Conservation (phyloP, 345 rosid species). For the Linum usitatissimum region DNA sequence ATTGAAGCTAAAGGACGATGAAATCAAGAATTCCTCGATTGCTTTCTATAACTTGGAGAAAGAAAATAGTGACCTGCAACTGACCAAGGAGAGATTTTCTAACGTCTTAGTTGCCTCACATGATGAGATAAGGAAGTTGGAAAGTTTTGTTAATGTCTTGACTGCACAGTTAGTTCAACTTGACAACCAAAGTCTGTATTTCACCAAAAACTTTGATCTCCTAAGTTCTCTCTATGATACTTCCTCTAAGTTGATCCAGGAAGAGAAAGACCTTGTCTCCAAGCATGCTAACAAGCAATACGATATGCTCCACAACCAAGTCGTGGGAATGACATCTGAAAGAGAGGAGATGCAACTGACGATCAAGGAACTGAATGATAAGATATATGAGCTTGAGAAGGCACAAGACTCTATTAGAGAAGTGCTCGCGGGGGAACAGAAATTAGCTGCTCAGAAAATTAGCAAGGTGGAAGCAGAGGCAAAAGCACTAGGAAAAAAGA, state of each 20-base stretch:
- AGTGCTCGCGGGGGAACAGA: constrained; percentile 45
- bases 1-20: constrained; percentile 45
- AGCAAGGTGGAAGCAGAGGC: constrained; percentile 56
- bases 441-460: constrained; percentile 43
- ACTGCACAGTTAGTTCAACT: constrained; percentile 43
- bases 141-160: constrained; percentile 36
- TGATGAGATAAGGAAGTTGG: constrained; percentile 43
- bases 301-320: constrained; percentile 44
- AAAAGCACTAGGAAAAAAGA: constrained; percentile 39
- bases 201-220: constrained; percentile 37
- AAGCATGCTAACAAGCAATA: constrained; percentile 38
- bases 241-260: constrained; percentile 42
- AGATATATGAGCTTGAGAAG: constrained; percentile 48
- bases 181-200: constrained; percentile 43
- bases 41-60: constrained; percentile 45
- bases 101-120: constrained; percentile 34
- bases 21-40: constrained; percentile 36
- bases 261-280: constrained; percentile 38
- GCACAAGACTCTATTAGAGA: constrained; percentile 37
- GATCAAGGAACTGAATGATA: constrained; percentile 33
- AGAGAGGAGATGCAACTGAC: constrained; percentile 40
- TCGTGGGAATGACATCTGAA: constrained; percentile 34
- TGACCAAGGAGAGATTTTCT: constrained; percentile 37
- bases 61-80: constrained; percentile 41
- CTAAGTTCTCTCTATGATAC: constrained; percentile 41